A percentile compares a stretch with the other conserved stretches of the same genome.
phyloP scores from a whole-genome alignment of 2,329 filamentous ascomycete species.

The Stemphylium lycopersici region DNA sequence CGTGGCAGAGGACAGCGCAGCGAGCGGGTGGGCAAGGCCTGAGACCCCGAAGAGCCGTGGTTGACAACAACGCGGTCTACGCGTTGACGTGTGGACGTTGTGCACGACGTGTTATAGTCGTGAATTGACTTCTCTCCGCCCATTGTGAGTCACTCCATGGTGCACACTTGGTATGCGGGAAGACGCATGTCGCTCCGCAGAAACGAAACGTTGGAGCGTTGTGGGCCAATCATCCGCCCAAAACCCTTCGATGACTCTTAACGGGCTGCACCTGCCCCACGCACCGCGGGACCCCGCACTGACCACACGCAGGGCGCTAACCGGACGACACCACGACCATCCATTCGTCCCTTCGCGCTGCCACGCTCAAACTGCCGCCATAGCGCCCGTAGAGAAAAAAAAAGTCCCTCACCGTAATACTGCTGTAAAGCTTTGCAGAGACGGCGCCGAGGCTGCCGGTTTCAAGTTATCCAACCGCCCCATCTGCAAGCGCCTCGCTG shows the following conservation, averaged over 20 bases:
- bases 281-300: slow-evolving; percentile 25
- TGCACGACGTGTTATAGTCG: slow-evolving; percentile 49
- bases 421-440: slow-evolving; percentile 10
- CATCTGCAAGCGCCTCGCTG: slow-evolving; percentile 44
- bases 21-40: slow-evolving; percentile 35
- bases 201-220: slow-evolving; percentile 43
- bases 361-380: slow-evolving; percentile 44
- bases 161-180: slow-evolving; percentile 29
- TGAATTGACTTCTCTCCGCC: slow-evolving; percentile 35
- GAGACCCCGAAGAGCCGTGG: slow-evolving; percentile 35
- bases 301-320: slow-evolving; percentile 39
- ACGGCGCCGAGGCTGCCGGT: slow-evolving; percentile 38
- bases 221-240: slow-evolving; percentile 38
- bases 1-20: slow-evolving; percentile 18
- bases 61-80: slow-evolving; percentile 40
- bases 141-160: slow-evolving; percentile 44
- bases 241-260: slow-evolving; percentile 40
- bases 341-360: slow-evolving; percentile 38
- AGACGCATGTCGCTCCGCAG: slow-evolving; percentile 30
- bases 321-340: slow-evolving; percentile 34
- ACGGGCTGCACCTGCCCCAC: slow-evolving; percentile 28
- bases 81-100: slow-evolving; percentile 35
- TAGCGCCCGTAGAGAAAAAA: slow-evolving; percentile 12
- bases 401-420: slow-evolving; percentile 8
- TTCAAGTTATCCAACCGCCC: slow-evolving; percentile 48